Evolutionary conservation across 768 basidiomycete genomes (phyloP), one percentile per base, ranked within the genome.

Genomic region (Rubroboletus pulcherrimus): DNA sequence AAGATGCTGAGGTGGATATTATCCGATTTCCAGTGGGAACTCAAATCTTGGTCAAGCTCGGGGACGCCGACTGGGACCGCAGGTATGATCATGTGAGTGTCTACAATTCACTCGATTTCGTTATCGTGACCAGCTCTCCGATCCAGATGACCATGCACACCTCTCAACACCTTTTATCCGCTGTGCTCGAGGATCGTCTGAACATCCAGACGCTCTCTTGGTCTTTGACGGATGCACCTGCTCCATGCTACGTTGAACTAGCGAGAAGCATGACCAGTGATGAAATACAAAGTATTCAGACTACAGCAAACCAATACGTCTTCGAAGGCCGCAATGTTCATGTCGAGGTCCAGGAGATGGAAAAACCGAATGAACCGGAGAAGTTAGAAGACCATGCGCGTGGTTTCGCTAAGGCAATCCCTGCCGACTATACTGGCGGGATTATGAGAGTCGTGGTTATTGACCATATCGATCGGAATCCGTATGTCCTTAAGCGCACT

Each of bases 401-500:
- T 21, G 71, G 78, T 30, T 76, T 81, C 4, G 79, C 81, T 4
- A 84, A 81, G 63, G 65, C 62, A 17, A 78, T 91, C 14, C 88
- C 90, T 5, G 72, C 77, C 3, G 85, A 91, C 69, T 91, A 91
- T 62, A 84, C 85, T 7, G 88, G 87, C 5, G 86, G 85, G 14
- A 81, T 89, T 58, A 88, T 80, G 64, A 78, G 93, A n/a, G 84
- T 89, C 10, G 83, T 94, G 33, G 77, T 87, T 29, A 95, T 97
- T 50, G 89, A 93, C 49, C 85, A 84, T 12, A 75, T 93, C 5
- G 93, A 94, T 68, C 79, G 86, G 40, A 90, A 86, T 67, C 87
- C 87, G 84, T 90, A 72, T 63, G 87, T 67, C 41, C 47, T 48
- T 44, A 0, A 17, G 14, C 21, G 15, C 26, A 29, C 45, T 45